Evolutionary conservation across 1,284 basidiomycete genomes (phyloP), one percentile per base, ranked within the genome.

Genomic region (Jaminaea rosea): DNA sequence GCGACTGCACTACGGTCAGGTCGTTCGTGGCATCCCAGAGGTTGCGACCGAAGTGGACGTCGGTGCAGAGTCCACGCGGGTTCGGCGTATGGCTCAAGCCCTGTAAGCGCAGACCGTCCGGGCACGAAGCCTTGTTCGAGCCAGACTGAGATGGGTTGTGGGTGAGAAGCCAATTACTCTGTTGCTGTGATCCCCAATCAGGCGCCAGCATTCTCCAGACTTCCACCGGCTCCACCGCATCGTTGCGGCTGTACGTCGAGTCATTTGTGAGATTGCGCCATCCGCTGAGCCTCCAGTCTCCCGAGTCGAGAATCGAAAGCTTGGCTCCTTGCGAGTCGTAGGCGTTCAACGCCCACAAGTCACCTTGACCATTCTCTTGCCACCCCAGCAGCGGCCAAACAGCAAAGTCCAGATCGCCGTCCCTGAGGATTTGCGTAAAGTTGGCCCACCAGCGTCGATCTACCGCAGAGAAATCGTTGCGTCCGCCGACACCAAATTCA

Each of bases 371-470:
- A 10, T 47, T 42, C 21, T 28, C 29, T 23, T 50, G 47, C 53
- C 53, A 55, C 26, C 53, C 53, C 10, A 52, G 39, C 6, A 55
- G 39, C 10, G 53, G 53, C 53, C 53, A 55, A 24, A 37, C 8
- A 6, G 49, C 49, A 52, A 39, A 55, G n/a, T 55, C 53, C n/a
- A 44, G 34, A 24, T 55, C 53, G 26, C 24, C 27, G 15, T 41
- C 28, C 21, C 37, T 32, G n/a, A 55, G 17, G 23, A 47, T 5
- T 9, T 29, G 4, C n/a, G 44, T 24, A 28, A 55, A 55, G 26
- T 44, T n/a, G 1, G 7, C 10, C 53, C 53, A 55, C 53, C 53
- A 55, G 23, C 34, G 19, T 7, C 46, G 49, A 36, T 55, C 45
- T n/a, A 23, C 19, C 2, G 29, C 15, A n/a, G 27, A 17, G 3